Evolutionary conservation across 441 rosid genomes (phyloP).

Genomic region (Adansonia madagascariensis): DNA sequence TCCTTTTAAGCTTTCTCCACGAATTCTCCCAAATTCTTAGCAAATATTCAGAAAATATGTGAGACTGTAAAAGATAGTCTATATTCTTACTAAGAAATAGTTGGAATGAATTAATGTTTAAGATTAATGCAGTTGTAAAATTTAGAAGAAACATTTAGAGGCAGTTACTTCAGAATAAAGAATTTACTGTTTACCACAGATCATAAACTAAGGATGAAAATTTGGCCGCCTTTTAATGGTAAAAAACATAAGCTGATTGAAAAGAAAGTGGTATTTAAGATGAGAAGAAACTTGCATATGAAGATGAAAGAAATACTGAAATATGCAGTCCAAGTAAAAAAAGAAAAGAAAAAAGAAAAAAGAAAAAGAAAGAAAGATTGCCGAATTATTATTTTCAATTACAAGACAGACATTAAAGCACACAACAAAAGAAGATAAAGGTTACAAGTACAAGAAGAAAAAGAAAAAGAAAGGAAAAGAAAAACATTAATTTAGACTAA

Average conservation of each 20-base stretch:
- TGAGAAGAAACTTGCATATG: slow-evolving; percentile 4
- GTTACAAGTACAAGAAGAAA: slow-evolving; percentile 21
- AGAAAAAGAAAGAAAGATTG: background rate
- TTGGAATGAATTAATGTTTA: background rate
- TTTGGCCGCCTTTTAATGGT: background rate
- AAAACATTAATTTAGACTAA: slow-evolving; percentile 26
- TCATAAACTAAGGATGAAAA: background rate
- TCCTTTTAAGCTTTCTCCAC: slow-evolving; percentile 26
- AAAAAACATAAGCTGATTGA: background rate
- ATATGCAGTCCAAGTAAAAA: background rate
- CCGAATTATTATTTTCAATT: slow-evolving; percentile 31
- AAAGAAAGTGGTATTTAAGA: background rate
- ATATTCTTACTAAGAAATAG: background rate
- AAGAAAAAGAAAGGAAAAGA: background rate
- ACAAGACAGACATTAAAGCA: slow-evolving; percentile 29
- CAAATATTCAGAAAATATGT: background rate
- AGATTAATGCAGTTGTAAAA: background rate
- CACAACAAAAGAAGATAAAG: slow-evolving; percentile 41
- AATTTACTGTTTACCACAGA: background rate
- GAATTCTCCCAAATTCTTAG: slow-evolving; percentile 11
- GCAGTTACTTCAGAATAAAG: background rate
- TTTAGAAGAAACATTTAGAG: background rate
- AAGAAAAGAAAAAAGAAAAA: background rate
- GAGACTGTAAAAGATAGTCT: background rate
- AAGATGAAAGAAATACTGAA: background rate